phyloP scores from a whole-genome alignment of 257 asterid species.

The Schizonepeta tenuifolia region DNA sequence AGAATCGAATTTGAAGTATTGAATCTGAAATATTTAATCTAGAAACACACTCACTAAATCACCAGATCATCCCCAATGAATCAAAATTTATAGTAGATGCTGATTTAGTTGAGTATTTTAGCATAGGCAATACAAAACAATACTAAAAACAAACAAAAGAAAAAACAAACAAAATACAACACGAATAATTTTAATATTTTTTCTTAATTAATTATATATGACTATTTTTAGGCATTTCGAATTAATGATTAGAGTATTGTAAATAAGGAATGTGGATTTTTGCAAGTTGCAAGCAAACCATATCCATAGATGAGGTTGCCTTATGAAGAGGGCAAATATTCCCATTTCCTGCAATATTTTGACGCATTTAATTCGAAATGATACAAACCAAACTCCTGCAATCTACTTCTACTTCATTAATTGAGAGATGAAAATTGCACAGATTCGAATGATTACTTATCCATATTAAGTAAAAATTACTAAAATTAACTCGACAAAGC shows the following conservation, averaged over 20 bases:
- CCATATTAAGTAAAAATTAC: neutral
- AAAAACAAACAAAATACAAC: too few species aligned
- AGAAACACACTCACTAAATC: too few species aligned
- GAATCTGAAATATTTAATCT: too few species aligned
- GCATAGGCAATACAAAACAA: too few species aligned
- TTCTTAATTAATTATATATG: neutral
- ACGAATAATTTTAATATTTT: too few species aligned
- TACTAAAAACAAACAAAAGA: too few species aligned
- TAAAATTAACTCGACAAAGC: neutral
- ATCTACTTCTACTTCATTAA: constrained; percentile 19
- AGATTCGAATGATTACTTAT: neutral
- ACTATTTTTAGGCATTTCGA: too few species aligned
- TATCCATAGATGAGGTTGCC: constrained; percentile 14
- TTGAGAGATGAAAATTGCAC: neutral
- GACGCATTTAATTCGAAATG: constrained; percentile 27
- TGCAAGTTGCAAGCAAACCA: constrained; percentile 6
- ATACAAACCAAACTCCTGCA: constrained; percentile 32
- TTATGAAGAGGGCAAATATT: constrained; percentile 31
- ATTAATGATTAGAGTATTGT: neutral
- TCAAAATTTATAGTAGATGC: too few species aligned
- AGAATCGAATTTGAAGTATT: too few species aligned
- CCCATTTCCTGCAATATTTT: constrained; percentile 24
- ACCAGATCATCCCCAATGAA: too few species aligned
- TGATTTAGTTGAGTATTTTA: too few species aligned
- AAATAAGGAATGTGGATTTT: neutral